Conservation (phyloP, 1,139 yeast genomes). For the Waltiozyma solani region DNA sequence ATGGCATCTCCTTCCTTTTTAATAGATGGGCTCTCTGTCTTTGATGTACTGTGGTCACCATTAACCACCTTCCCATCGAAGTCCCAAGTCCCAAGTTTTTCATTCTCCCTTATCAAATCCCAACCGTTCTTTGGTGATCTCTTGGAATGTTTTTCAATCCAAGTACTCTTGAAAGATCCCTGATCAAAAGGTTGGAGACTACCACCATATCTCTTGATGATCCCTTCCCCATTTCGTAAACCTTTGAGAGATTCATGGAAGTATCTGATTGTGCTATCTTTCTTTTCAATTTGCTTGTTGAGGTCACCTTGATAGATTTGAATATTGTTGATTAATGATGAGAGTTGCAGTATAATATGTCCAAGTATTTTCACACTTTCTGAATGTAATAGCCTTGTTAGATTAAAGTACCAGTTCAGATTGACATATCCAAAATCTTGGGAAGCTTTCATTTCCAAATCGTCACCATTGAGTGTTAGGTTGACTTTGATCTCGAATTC, state of each 20-base stretch:
- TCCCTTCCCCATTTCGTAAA: conserved; percentile 14
- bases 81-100: not conserved
- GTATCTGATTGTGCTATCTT: conserved; percentile 17
- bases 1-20: not conserved
- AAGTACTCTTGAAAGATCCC: not conserved
- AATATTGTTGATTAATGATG: conserved; percentile 13
- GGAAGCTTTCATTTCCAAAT: conserved; percentile 8
- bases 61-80: not conserved
- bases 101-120: not conserved
- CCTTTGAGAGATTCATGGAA: conserved; percentile 17
- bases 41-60: no score
- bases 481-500: conserved; percentile 7
- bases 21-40: not conserved
- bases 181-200: not conserved
- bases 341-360: conserved; percentile 12
- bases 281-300: conserved; percentile 10
- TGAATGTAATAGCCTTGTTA: conserved; percentile 13
- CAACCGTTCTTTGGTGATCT: not conserved
- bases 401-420: conserved; percentile 15
- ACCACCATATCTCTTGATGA: conserved; percentile 9
- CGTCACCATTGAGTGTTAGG: conserved; percentile 11
- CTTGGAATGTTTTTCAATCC: not conserved
- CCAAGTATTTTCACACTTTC: conserved; percentile 14
- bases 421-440: conserved; percentile 5
- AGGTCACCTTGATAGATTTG: conserved; percentile 13